These are phyloP conservation scores for Dactylonectria macrodidyma DNA, from an alignment of 2,329 filamentous ascomycete species.

Conservation along the genomic window DNA sequence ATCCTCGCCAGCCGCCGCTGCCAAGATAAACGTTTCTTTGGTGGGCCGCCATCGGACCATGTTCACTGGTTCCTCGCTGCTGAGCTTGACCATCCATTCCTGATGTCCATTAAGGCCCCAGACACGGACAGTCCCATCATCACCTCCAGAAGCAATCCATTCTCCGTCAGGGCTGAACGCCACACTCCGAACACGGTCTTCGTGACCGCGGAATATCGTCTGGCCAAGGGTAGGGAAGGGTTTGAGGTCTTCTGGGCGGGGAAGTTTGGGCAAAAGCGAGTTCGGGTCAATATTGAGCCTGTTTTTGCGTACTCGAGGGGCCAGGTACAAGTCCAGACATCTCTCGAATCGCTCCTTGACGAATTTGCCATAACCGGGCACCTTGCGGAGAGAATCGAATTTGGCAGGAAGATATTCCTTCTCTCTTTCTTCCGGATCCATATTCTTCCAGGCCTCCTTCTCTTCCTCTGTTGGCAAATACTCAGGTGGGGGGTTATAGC, in stretches of 20 bases:
- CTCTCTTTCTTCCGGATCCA: slow-evolving; percentile 91
- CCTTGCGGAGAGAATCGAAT: slow-evolving; percentile 87
- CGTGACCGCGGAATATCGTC: slow-evolving; percentile 89
- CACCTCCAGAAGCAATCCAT: slow-evolving; percentile 92
- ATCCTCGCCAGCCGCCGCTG: slow-evolving; percentile 87
- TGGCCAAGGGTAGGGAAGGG: slow-evolving; percentile 95
- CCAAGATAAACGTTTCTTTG: slow-evolving; percentile 84
- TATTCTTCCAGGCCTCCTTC: slow-evolving; percentile 85
- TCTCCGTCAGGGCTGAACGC: slow-evolving; percentile 88
- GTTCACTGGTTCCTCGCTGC: slow-evolving; percentile 84
- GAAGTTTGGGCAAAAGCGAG: slow-evolving; percentile 92
- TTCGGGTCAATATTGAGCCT: slow-evolving; percentile 97
- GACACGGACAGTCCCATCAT: slow-evolving; percentile 92
- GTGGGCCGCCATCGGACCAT: slow-evolving; percentile 91
- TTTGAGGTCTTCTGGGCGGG: slow-evolving; percentile 91
- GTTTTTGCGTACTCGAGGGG: slow-evolving; percentile 91
- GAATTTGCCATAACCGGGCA: slow-evolving; percentile 90
- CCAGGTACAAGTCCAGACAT: slow-evolving; percentile 94
- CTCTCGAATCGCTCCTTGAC: slow-evolving; percentile 97
- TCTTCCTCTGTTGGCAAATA: slow-evolving; percentile 92
- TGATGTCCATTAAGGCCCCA: slow-evolving; percentile 94
- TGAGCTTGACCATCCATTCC: slow-evolving; percentile 86
- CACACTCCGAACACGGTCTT: slow-evolving; percentile 88
- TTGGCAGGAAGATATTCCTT: slow-evolving; percentile 89
- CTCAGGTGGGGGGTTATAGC: slow-evolving; percentile 95